Base-by-base conservation (phyloP, 169 alveolate species). In the Plasmodium sp. region DNA sequence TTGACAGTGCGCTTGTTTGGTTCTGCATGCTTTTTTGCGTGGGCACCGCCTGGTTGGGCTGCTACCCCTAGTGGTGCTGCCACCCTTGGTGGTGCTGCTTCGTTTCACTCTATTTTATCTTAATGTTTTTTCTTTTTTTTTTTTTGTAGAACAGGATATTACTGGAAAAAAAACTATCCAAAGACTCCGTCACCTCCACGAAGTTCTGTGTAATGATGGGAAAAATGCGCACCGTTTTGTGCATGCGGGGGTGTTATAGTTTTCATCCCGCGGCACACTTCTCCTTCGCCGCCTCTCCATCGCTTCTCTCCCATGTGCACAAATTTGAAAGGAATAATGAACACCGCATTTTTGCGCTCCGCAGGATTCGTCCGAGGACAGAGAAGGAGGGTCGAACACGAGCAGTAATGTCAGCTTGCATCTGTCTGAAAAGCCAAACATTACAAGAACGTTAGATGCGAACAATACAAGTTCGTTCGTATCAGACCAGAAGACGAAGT, bases 111-210 rank as follows among this genome's bases (percentile, higher is more conserved):
- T 36, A 6, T n/a, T 18, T 14, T 39, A 43, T 84, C 51, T 36
- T 71, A 62, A 36, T 39, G 3, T 67, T 67, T 67, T 71, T 48
- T n/a, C 10, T 67, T 67, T 84, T 84, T 16, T 51, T 73, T 80
- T 36, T 79, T 80, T 88, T 79, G 48, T 62, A 88, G 94, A 88
- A 36, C 56, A 88, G 94, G 94, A 58, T 54, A 85, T 88, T 88
- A 73, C 72, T 88, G 73, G 86, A 88, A 88, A 88, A 88, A 80
- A 88, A 88, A 77, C 54, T 88, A 81, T 88, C 94, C 51, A 88
- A 88, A 80, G 94, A 88, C 56, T 88, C 94, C 48, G 94, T 88
- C 51, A 88, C 94, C 14, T 88, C 94, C 73, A 88, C 94, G n/a
- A 88, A 88, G 81, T 88, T 88, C 81, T 88, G 90, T 62, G 94